A percentile compares a stretch with the other conserved stretches of the same genome.
These are phyloP conservation scores for Backusella psychrophila DNA, from an alignment of 192 early-diverging fungal species.

Conservation along the genomic window DNA sequence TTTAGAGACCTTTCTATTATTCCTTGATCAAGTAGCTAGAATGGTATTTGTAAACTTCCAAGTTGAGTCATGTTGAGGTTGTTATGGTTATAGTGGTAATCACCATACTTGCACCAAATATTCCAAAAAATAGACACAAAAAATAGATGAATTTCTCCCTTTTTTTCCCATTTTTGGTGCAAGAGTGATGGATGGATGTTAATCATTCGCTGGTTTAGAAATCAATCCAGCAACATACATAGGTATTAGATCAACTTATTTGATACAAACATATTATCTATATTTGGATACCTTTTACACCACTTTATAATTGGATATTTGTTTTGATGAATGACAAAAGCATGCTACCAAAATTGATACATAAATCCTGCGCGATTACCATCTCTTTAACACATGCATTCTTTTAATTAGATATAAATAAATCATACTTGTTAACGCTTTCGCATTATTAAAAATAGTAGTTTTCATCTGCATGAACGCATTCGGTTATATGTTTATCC, in stretches of 20 bases:
- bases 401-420: neutral
- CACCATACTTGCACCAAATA: neutral
- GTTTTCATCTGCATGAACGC: neutral
- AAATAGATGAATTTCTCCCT: no score
- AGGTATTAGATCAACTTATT: neutral
- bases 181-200: neutral
- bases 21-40: neutral
- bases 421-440: neutral
- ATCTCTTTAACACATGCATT: neutral
- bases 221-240: neutral
- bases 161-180: neutral
- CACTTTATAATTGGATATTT: neutral
- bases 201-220: neutral
- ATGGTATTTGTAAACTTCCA: neutral
- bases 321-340: neutral
- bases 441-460: neutral
- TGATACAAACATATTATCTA: neutral
- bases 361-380: neutral
- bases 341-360: neutral
- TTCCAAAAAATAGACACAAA: neutral
- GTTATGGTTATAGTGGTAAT: neutral
- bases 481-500: neutral
- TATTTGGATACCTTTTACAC: no score
- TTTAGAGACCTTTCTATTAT: neutral
- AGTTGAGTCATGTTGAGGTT: neutral